Evolutionary conservation across 176 grass and related monocot genomes (phyloP).

Genomic region (Ensete glaucum): DNA sequence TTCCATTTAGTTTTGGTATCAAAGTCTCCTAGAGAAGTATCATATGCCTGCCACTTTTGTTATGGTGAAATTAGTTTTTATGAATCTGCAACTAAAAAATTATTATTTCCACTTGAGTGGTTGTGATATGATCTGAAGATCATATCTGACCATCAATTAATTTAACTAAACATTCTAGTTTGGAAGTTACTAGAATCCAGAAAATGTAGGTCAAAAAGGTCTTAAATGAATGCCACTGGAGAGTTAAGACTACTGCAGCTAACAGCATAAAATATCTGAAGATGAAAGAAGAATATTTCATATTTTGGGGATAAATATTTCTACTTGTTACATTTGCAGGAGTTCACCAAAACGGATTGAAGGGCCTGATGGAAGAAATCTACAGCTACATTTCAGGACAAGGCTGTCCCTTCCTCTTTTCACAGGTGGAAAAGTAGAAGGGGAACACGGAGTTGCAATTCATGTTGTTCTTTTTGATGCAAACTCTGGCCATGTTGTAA

Average conservation of each 20-base stretch:
- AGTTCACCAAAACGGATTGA: constrained; percentile 15
- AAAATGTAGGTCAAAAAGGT: too few species aligned
- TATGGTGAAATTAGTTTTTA: background rate
- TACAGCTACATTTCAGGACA: constrained; percentile 13
- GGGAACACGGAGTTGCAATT: constrained; percentile 19
- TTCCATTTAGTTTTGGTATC: background rate
- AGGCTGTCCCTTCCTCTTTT: constrained; percentile 13
- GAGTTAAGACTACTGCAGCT: too few species aligned
- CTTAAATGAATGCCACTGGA: too few species aligned
- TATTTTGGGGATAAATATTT: background rate
- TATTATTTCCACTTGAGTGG: background rate
- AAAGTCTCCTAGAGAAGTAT: background rate
- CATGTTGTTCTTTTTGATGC: constrained; percentile 20
- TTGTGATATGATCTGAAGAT: background rate
- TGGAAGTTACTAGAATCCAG: too few species aligned
- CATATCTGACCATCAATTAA: background rate
- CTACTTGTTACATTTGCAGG: background rate
- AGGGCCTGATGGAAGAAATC: constrained; percentile 22
- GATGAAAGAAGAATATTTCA: background rate
- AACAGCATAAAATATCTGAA: background rate
- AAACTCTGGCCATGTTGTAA: constrained; percentile 16
- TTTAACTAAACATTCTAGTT: background rate
- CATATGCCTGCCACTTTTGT: too few species aligned
- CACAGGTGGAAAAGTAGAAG: constrained; percentile 21
- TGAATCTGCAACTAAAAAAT: background rate